Conservation (phyloP, 2,329 filamentous ascomycete genomes). For the Aspergillus hortae region DNA sequence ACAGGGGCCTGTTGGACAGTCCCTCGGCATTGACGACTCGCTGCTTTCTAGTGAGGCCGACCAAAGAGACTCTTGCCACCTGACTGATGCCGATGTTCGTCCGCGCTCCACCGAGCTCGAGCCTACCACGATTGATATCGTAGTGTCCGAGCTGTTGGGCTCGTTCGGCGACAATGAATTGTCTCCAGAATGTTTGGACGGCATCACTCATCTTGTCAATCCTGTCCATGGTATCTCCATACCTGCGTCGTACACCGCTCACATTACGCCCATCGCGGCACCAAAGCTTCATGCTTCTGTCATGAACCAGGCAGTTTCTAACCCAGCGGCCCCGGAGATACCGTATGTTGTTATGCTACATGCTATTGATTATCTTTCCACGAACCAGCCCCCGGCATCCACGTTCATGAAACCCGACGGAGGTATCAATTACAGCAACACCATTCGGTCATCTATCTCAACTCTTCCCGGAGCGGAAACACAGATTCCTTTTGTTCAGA, state of each 20-base stretch:
- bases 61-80: not conserved
- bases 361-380: slow-evolving; percentile 80
- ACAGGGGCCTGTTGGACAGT: slow-evolving; percentile 29
- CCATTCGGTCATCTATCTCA: slow-evolving; percentile 24
- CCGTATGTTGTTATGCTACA: slow-evolving; percentile 94
- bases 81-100: slow-evolving; percentile 39
- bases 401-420: slow-evolving; percentile 10
- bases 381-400: slow-evolving; percentile 49
- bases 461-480: slow-evolving; percentile 30
- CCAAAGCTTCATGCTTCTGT: slow-evolving; percentile 84
- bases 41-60: slow-evolving; percentile 18
- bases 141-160: slow-evolving; percentile 86
- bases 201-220: slow-evolving; percentile 85
- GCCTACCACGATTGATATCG: slow-evolving; percentile 66
- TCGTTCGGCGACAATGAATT: slow-evolving; percentile 98
- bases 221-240: slow-evolving; percentile 85
- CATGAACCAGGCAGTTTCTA: slow-evolving; percentile 56
- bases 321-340: slow-evolving; percentile 75
- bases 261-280: slow-evolving; percentile 85
- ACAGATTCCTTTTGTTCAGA: slow-evolving; percentile 37
- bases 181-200: slow-evolving; percentile 92
- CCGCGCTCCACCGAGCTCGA: slow-evolving; percentile 33
- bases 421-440: slow-evolving; percentile 18
- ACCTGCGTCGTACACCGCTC: slow-evolving; percentile 86
- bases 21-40: slow-evolving; percentile 28